Base-by-base conservation (phyloP, 2,329 filamentous ascomycete species). In the Penicillium italicum region DNA sequence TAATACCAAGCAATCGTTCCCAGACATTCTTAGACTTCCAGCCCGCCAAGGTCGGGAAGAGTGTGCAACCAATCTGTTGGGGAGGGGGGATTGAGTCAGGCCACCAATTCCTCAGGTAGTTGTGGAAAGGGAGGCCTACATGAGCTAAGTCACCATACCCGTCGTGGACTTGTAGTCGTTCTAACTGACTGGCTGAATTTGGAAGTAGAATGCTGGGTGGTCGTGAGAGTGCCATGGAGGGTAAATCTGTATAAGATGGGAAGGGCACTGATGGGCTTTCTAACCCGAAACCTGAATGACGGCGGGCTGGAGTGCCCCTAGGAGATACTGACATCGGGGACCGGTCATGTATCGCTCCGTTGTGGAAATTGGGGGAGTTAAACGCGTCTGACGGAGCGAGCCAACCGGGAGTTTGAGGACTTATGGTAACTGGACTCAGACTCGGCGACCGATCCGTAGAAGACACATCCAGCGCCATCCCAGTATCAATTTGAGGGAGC, bases 41-140 rank as follows among this genome's bases (percentile, higher is more conserved):
- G 26, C 82, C 86, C 61, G 86, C 87, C 30, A 99, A 75, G 0
- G 93, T 97, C 0, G 94, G 94, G 63, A 97, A 96, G 0, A 99
- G 74, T 0, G 89, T 92, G 16, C 84, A 81, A 16, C 85, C 72
- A 14, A 97, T 77, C 8, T 88, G 76, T 54, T 88, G 81, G 2
- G 91, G 90, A 11, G 89, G 77, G 3, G 91, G 90, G 5, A 89
- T 62, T 5, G 76, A 78, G 69, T 91, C 89, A 2, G 91, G 91
- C 91, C 92, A 97, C 88, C 91, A 95, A 43, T 73, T 80, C 40
- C 46, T 60, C 20, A 89, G 77, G 6, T 73, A 72, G 50, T 72
- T 75, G 37, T 70, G 62, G 33, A 60, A 56, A 20, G 74, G 71
- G 45, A 60, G 55, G 14, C 62, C 56, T 75, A 82, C 63, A 73